Base-by-base conservation (phyloP, 805 yeast species). In the Ogataea ganodermae region DNA sequence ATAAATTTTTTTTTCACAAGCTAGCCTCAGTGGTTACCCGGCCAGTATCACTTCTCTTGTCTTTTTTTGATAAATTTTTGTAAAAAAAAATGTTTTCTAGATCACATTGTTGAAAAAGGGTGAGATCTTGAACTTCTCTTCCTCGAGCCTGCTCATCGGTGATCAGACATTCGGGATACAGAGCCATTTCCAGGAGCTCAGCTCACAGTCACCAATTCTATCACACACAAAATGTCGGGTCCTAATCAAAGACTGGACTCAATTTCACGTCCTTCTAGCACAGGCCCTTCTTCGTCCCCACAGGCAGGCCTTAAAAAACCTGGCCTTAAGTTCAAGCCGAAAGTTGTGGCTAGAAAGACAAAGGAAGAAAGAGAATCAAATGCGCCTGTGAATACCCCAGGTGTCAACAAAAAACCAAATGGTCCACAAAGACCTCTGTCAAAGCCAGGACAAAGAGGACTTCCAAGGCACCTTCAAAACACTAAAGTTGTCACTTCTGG, bases 331-430 rank as follows among this genome's bases (percentile, higher is more conserved):
- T 91, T 91, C 68, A 82, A 83, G 65, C 97, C 97, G 2, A 91
- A 91, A 65, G 84, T 76, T 2, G 96, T 91, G 35, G 90, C 90
- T 0, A 74, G 97, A 67, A 81, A 89, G 62, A 71, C 89, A 9
- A 84, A 88, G 56, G 91, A 87, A 56, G 96, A 89, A 57, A 73
- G 96, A 63, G 96, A 82, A 18, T 82, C 86, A 22, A 78, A 80
- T 45, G 91, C 90, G 0, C 89, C 90, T 4, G 39, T 53, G 13
- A 44, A 51, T 4, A 59, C 56, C 1, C 63, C 66, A 2, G 63
- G 66, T 12, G 44, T 76, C 73, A 53, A 69, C 75, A 49, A 70
- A 59, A 57, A 47, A 51, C 50, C 58, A 56, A 53, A 59, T 10
- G 45, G 47, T 10, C 35, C 45, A 12, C 49, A 42, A 45, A 72